Evolutionary conservation across 331 rosid species (phyloP).

Genomic region (Erythrophleum ivorense): DNA sequence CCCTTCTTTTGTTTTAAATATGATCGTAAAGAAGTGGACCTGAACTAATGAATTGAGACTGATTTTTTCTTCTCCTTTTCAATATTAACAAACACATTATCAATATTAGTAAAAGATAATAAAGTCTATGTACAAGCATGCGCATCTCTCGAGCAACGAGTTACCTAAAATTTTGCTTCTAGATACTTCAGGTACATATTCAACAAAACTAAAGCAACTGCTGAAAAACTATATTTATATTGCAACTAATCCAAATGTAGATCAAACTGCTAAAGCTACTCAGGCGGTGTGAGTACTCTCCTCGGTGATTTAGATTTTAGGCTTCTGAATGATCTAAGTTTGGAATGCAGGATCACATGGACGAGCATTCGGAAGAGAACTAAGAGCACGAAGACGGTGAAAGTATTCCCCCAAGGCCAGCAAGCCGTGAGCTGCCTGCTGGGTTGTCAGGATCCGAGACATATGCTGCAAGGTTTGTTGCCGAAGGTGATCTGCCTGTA

Average conservation of each 20-base stretch:
- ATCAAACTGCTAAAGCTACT: background rate
- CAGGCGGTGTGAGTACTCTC: background rate
- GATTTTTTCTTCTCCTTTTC: background rate
- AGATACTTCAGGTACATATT: conserved; percentile 2
- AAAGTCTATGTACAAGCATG: conserved; percentile 29
- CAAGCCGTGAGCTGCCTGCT: conserved; percentile 78
- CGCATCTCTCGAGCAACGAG: conserved; percentile 16
- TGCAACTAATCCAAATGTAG: background rate
- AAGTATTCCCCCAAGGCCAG: conserved; percentile 80
- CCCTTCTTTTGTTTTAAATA: background rate
- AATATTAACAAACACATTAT: background rate
- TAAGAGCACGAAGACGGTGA: conserved; percentile 78
- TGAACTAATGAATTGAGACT: background rate
- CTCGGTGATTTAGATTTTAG: background rate
- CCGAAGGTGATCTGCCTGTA: conserved; percentile 91
- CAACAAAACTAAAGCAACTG: conserved; percentile 34
- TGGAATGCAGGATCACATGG: conserved; percentile 50
- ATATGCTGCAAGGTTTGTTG: conserved; percentile 77
- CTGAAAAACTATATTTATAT: background rate
- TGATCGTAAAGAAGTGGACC: background rate
- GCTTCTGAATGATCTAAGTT: background rate
- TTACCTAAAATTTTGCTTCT: conserved; percentile 27
- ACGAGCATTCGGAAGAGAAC: conserved; percentile 72
- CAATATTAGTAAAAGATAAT: background rate
- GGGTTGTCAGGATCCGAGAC: conserved; percentile 60